Conservation (phyloP, 163 green algal species). For the Prototheca wickerhamii region DNA sequence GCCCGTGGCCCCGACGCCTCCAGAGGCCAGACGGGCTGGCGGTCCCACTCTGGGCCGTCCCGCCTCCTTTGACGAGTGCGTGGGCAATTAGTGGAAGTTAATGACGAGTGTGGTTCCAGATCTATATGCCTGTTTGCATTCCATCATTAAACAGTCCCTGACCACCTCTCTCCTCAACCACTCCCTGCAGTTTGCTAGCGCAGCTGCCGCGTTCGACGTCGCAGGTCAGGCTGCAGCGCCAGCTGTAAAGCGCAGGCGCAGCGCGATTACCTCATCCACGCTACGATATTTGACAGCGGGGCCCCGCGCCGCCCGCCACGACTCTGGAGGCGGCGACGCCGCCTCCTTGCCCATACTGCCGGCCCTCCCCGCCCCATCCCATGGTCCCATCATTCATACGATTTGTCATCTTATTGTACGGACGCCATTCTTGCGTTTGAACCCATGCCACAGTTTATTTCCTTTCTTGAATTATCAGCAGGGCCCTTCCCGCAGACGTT, state of each 20-base stretch:
- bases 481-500: no score
- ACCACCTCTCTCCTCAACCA: background rate
- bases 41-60: background rate
- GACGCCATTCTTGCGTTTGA: no score
- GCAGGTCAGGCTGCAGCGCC: background rate
- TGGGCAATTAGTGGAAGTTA: background rate
- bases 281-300: background rate
- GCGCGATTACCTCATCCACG: background rate
- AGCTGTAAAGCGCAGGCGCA: background rate
- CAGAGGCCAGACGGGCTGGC: no score
- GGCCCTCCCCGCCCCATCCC: no score
- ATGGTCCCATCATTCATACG: no score
- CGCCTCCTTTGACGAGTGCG: slow-evolving; percentile 1
- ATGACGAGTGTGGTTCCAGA: background rate
- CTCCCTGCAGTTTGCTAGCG: slow-evolving; percentile 1
- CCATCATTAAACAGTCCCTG: background rate
- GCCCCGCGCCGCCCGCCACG: no score
- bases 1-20: no score
- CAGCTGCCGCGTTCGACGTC: background rate
- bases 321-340: no score
- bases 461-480: no score
- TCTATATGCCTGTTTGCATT: background rate
- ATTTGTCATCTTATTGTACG: no score
- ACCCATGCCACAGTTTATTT: no score
- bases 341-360: no score